Base-by-base conservation (phyloP, 2,329 filamentous ascomycete genomes). In the Knufia fluminis region DNA sequence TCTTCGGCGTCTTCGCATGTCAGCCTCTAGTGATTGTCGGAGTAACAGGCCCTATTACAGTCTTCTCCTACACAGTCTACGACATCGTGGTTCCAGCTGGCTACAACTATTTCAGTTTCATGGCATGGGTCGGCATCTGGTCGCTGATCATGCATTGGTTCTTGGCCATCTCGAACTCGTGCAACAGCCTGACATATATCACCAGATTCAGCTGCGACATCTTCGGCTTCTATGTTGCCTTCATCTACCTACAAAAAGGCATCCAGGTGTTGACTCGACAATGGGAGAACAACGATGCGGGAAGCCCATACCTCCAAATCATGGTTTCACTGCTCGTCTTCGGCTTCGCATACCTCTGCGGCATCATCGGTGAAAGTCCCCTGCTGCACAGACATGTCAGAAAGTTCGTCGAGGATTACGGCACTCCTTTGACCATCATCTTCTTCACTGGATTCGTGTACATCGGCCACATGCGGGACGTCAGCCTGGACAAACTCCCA, bases 1-100 rank as follows among this genome's bases (percentile, higher is more conserved):
- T 94, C 1, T 95, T 94, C 64, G 74, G 86, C 2, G 57, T 94
- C 1, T 76, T 88, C 53, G 83, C 87, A 6, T 86, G 85, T 22
- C 89, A 95, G 63, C 89, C 89, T 4, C 70, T 95, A 50, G 86
- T 91, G 48, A 94, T 95, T 64, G 89, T 95, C 19, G 89, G 89
- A 19, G 88, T 95, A 2, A 94, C 88, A 9, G 80, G 81, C n/a
- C 88, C 88, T 2, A 94, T 95, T 50, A 94, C 89, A 14, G 87
- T 94, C 23, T 94, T 94, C 63, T 94, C 94, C 64, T 94, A 94
- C 62, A 95, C 89, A 2, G 86, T 94, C 2, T 94, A 90, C 69
- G 84, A 92, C 65, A 94, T 95, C 56, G 86, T 95, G 63, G 71
- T 75, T 1, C 82, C 85, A 1, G 33, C 80, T 0, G 86, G 85